Conservation (phyloP, 208 protist species). For the Tritrichomonas musculus region DNA sequence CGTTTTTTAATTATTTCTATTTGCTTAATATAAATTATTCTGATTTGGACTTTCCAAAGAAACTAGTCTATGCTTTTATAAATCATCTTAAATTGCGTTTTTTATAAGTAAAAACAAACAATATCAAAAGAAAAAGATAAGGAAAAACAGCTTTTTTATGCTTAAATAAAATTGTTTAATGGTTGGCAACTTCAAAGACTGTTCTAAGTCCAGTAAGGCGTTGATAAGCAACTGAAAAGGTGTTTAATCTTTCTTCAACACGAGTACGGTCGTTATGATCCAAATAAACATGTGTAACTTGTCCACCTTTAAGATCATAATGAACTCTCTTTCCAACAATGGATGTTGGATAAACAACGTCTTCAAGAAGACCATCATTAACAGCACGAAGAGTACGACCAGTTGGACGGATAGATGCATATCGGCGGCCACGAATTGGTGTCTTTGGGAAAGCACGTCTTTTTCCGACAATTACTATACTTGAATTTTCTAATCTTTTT, state of each 20-base stretch:
- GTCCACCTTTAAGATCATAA: slow-evolving; percentile 81
- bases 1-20: no score
- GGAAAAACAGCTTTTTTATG: no score
- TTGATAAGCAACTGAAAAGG: background rate
- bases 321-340: slow-evolving; percentile 91
- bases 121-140: no score
- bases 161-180: background rate
- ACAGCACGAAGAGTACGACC: slow-evolving; percentile 86
- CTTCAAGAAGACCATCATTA: slow-evolving; percentile 92
- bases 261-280: background rate
- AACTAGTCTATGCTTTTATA: no score
- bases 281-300: slow-evolving; percentile 46
- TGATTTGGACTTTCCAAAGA: no score
- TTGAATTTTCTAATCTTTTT: background rate
- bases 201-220: background rate
- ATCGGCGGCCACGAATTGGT: background rate
- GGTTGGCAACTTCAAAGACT: background rate
- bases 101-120: no score
- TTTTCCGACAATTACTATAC: background rate
- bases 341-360: slow-evolving; percentile 89
- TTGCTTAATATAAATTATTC: no score
- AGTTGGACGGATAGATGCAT: slow-evolving; percentile 49
- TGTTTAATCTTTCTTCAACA: background rate
- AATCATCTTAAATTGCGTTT: no score
- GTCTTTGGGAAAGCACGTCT: slow-evolving; percentile 20